phyloP scores from a whole-genome alignment of 1,284 basidiomycete species.

The Apiotrichum akiyoshidainum region DNA sequence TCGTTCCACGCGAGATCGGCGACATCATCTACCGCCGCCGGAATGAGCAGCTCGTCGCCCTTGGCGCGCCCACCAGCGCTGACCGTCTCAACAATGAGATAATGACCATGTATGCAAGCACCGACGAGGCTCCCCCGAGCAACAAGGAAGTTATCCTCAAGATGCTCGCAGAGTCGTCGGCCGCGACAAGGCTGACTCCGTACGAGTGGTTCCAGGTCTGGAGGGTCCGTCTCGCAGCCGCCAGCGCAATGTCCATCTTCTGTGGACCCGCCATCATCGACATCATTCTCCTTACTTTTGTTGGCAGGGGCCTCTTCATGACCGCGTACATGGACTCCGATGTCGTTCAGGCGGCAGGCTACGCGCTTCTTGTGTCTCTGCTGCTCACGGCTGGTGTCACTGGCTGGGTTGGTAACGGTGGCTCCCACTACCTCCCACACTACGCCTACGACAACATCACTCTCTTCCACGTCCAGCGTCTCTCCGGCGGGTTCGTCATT shows the following conservation, averaged over 20 bases:
- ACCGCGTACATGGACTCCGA: constrained; percentile 13
- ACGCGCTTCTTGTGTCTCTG: constrained; percentile 10
- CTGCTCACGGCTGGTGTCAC: constrained; percentile 13
- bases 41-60: constrained; percentile 3
- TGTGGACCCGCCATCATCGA: constrained; percentile 12
- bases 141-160: constrained; percentile 8
- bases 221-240: constrained; percentile 10
- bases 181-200: constrained; percentile 4
- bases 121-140: background rate
- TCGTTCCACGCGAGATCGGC: constrained; percentile 14
- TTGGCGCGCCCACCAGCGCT: constrained; percentile 1
- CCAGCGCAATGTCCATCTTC: constrained; percentile 16
- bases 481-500: constrained; percentile 12
- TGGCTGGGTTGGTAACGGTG: constrained; percentile 15
- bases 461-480: constrained; percentile 14
- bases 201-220: constrained; percentile 10
- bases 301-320: constrained; percentile 14
- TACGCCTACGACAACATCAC: constrained; percentile 16
- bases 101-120: constrained; percentile 14
- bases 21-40: constrained; percentile 15
- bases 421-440: constrained; percentile 11
- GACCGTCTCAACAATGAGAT: constrained; percentile 14
- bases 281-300: constrained; percentile 13
- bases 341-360: constrained; percentile 6
- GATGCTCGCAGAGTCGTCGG: constrained; percentile 12